Conservation (phyloP, 208 protist genomes). For the Blastocrithidia nonstop region DNA sequence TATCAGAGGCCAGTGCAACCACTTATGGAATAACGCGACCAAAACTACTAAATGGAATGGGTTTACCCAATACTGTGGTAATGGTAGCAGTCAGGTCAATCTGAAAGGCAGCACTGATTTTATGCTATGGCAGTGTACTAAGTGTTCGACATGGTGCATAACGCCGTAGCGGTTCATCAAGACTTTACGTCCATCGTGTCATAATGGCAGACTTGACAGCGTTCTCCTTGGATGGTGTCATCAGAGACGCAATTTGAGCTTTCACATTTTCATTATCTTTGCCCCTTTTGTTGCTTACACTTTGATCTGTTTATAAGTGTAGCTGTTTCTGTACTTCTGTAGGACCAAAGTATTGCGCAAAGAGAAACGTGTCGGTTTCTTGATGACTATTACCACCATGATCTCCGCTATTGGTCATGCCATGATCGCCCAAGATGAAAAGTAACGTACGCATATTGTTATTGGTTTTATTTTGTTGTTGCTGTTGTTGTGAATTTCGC, state of each 20-base stretch:
- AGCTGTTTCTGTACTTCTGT: neutral
- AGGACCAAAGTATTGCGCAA: slow-evolving; percentile 45
- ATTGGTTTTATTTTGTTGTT: no score
- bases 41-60: slow-evolving; percentile 92
- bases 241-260: no score
- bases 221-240: slow-evolving; percentile 10
- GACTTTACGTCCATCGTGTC: neutral
- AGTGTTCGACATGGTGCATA: slow-evolving; percentile 10
- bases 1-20: slow-evolving; percentile 15
- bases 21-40: slow-evolving; percentile 85
- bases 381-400: slow-evolving; percentile 84
- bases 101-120: slow-evolving; percentile 70
- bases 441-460: slow-evolving; percentile 82
- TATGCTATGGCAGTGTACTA: slow-evolving; percentile 6
- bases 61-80: slow-evolving; percentile 76
- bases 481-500: slow-evolving; percentile 12
- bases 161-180: slow-evolving; percentile 14
- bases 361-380: slow-evolving; percentile 82
- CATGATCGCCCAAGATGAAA: slow-evolving; percentile 93
- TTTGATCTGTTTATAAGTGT: no score
- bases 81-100: slow-evolving; percentile 92
- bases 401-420: slow-evolving; percentile 92
- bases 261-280: neutral
- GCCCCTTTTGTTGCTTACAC: neutral
- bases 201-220: slow-evolving; percentile 16